A percentile compares a stretch with the other conserved stretches of the same genome.
These are phyloP conservation scores for Yamadazyma sp. DNA, from an alignment of 1,139 yeast genomes.

Conservation along the genomic window DNA sequence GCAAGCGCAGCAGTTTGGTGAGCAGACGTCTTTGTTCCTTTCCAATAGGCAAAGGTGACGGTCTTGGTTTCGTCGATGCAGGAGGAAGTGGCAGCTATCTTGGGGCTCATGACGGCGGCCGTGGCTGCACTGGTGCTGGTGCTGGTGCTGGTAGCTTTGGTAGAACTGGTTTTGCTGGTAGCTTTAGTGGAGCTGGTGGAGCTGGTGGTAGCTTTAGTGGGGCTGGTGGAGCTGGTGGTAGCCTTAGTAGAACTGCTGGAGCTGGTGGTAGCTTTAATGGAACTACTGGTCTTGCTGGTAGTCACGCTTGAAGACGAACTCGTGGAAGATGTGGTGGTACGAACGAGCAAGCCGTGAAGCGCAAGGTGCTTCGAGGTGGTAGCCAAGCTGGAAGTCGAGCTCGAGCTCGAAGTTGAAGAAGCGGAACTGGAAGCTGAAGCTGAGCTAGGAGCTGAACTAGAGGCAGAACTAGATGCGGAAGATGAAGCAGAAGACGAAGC, in stretches of 20 bases:
- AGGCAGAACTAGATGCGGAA: background rate
- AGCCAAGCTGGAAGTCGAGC: background rate
- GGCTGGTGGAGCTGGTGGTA: constrained; percentile 22
- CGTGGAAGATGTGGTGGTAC: background rate
- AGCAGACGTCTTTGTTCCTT: constrained; percentile 13
- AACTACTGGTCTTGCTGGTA: background rate
- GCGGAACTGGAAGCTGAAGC: constrained; percentile 1
- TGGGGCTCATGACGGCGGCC: constrained; percentile 7
- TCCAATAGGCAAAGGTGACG: constrained; percentile 8
- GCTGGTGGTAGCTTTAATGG: background rate
- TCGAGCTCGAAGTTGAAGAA: constrained; percentile 1
- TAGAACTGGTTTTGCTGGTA: constrained; percentile 25
- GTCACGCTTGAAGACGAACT: background rate
- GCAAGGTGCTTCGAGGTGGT: too few species aligned
- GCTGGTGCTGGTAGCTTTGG: constrained; percentile 15
- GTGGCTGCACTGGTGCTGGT: constrained; percentile 24
- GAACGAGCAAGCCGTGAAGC: too few species aligned
- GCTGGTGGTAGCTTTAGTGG: constrained; percentile 19
- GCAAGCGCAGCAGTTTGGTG: constrained; percentile 12
- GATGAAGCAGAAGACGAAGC: constrained; percentile 1
- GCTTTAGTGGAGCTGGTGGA: constrained; percentile 25
- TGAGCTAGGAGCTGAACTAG: background rate
- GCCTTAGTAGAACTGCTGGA: constrained; percentile 7
- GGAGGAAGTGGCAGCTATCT: background rate
- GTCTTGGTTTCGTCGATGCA: background rate